These are phyloP conservation scores for Colletotrichum orbiculare DNA, from an alignment of 2,329 filamentous ascomycete genomes.

Conservation along the genomic window DNA sequence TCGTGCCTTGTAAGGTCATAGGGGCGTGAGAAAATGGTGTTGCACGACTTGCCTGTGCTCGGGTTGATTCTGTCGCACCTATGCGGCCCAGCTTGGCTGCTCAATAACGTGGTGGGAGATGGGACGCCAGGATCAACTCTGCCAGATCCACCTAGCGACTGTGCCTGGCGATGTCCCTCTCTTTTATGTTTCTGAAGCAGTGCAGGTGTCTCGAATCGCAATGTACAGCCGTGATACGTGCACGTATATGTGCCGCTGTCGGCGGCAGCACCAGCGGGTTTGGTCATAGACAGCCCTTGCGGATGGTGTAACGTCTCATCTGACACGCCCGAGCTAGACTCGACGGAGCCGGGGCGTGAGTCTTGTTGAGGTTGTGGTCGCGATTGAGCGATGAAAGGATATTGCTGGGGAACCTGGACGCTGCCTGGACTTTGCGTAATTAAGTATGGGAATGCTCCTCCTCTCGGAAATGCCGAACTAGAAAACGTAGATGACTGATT, in stretches of 20 bases:
- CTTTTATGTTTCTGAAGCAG: slow-evolving; percentile 96
- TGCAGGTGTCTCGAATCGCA: slow-evolving; percentile 87
- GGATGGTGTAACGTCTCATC: slow-evolving; percentile 40
- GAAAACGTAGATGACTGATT: slow-evolving; percentile 6
- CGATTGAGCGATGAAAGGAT: slow-evolving; percentile 58
- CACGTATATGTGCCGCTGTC: slow-evolving; percentile 95
- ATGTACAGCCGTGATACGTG: slow-evolving; percentile 90
- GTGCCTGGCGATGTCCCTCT: slow-evolving; percentile 87
- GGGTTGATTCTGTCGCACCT: slow-evolving; percentile 94
- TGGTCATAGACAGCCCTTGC: slow-evolving; percentile 47
- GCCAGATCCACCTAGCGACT: slow-evolving; percentile 55
- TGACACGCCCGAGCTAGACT: slow-evolving; percentile 47
- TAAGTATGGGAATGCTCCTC: slow-evolving; percentile 41
- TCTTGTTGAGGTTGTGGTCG: slow-evolving; percentile 46
- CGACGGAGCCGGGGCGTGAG: slow-evolving; percentile 55
- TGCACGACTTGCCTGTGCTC: slow-evolving; percentile 93
- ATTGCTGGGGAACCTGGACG: slow-evolving; percentile 61
- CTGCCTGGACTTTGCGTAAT: slow-evolving; percentile 50
- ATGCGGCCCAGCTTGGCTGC: slow-evolving; percentile 93
- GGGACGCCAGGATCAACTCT: slow-evolving; percentile 52
- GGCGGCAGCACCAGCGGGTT: slow-evolving; percentile 73
- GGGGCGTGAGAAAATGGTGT: slow-evolving; percentile 91
- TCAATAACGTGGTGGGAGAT: slow-evolving; percentile 65
- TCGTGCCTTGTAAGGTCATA: slow-evolving; percentile 98
- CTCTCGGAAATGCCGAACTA: slow-evolving; percentile 2